phyloP scores from a whole-genome alignment of 768 basidiomycete species.

The Mycena chlorophos region DNA sequence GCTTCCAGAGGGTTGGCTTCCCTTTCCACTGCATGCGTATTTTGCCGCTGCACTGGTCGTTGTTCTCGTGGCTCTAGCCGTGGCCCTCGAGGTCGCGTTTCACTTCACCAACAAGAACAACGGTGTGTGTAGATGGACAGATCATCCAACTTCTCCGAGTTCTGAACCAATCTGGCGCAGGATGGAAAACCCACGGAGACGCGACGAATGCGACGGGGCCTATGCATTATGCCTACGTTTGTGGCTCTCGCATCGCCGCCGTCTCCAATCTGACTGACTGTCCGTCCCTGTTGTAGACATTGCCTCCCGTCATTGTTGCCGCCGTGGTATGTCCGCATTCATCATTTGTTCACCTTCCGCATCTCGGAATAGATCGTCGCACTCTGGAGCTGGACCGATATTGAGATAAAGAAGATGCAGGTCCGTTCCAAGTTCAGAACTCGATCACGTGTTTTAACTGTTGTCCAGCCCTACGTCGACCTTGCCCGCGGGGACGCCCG shows the following conservation, averaged over 20 bases:
- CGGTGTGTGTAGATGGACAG: constrained; percentile 30
- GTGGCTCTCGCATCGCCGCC: constrained; percentile 19
- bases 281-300: constrained; percentile 36
- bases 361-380: constrained; percentile 39
- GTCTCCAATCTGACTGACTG: background rate
- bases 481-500: constrained; percentile 56
- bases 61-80: constrained; percentile 39
- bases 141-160: background rate
- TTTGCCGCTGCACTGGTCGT: constrained; percentile 47
- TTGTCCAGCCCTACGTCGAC: constrained; percentile 56
- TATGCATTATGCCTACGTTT: constrained; percentile 56
- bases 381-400: constrained; percentile 58
- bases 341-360: background rate
- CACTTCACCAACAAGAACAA: constrained; percentile 47
- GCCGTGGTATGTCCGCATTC: constrained; percentile 38
- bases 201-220: constrained; percentile 34
- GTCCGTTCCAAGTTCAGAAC: constrained; percentile 25
- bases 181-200: constrained; percentile 43
- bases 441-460: background rate
- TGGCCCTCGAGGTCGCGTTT: constrained; percentile 48
- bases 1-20: constrained; percentile 35
- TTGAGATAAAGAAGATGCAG: constrained; percentile 60
- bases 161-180: constrained; percentile 26
- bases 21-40: constrained; percentile 45
- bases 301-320: constrained; percentile 53